Evolutionary conservation across 805 yeast species (phyloP).

Genomic region (Myxozyma vanderwaltii): DNA sequence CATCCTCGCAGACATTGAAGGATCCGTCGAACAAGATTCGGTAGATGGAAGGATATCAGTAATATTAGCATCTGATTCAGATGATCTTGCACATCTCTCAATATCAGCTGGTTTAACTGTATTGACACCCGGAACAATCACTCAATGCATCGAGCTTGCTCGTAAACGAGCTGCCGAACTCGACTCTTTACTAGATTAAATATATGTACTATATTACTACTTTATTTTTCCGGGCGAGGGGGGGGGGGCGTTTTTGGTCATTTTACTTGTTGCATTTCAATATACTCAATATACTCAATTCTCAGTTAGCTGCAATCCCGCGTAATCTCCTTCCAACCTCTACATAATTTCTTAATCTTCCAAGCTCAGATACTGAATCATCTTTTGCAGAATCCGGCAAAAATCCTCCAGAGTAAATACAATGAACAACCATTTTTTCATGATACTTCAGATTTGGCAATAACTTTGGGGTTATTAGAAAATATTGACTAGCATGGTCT

Average conservation of each 20-base stretch:
- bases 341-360: conserved; percentile 23
- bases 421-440: conserved; percentile 78
- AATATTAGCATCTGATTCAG: background rate
- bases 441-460: conserved; percentile 76
- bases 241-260: background rate
- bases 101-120: conserved; percentile 15
- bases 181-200: background rate
- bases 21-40: conserved; percentile 23
- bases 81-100: conserved; percentile 3
- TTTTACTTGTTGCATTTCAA: background rate
- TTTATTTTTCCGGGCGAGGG: no score
- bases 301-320: conserved; percentile 1
- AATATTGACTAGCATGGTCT: conserved; percentile 71
- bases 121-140: conserved; percentile 10
- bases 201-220: background rate
- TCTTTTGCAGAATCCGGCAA: conserved; percentile 27
- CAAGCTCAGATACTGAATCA: conserved; percentile 9
- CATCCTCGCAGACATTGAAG: conserved; percentile 31
- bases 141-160: conserved; percentile 22
- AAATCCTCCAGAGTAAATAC: conserved; percentile 62
- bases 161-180: conserved; percentile 22
- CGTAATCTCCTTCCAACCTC: conserved; percentile 19
- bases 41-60: conserved; percentile 24
- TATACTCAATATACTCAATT: background rate
- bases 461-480: conserved; percentile 89